phyloP scores from a whole-genome alignment of 1,139 yeast species.

The Scheffersomyces quercinus region DNA sequence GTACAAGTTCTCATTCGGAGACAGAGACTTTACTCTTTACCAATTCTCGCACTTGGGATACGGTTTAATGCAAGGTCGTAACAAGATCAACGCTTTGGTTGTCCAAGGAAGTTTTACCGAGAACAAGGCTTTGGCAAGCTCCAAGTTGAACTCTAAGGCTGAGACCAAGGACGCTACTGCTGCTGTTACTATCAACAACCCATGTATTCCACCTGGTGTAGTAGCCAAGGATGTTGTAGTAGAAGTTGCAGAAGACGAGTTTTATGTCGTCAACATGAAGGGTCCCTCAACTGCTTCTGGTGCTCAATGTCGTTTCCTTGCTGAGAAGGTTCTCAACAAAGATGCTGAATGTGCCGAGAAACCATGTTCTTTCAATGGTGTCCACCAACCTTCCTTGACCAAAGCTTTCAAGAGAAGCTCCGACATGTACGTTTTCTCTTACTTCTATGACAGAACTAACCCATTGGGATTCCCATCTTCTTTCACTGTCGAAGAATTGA shows the following conservation, averaged over 20 bases:
- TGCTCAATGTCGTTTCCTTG: slow-evolving; percentile 81
- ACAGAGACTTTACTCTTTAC: slow-evolving; percentile 76
- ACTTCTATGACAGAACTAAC: slow-evolving; percentile 88
- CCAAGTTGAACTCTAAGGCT: slow-evolving; percentile 35
- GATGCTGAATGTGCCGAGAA: slow-evolving; percentile 69
- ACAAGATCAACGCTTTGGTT: slow-evolving; percentile 68
- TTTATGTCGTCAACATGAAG: slow-evolving; percentile 66
- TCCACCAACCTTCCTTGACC: slow-evolving; percentile 89
- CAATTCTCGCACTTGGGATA: slow-evolving; percentile 95
- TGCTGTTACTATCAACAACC: slow-evolving; percentile 55
- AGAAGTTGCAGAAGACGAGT: slow-evolving; percentile 45
- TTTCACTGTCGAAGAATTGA: slow-evolving; percentile 81
- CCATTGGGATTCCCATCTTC: slow-evolving; percentile 94
- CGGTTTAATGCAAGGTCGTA: slow-evolving; percentile 93
- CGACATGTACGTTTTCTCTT: slow-evolving; percentile 88
- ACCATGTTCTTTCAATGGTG: slow-evolving; percentile 96
- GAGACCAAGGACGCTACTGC: slow-evolving; percentile 43
- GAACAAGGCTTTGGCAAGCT: slow-evolving; percentile 21
- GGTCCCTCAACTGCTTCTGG: slow-evolving; percentile 59
- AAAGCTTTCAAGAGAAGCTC: slow-evolving; percentile 67
- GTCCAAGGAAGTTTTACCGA: slow-evolving; percentile 49
- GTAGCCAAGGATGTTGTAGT: slow-evolving; percentile 57
- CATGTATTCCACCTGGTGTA: slow-evolving; percentile 84
- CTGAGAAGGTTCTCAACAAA: slow-evolving; percentile 82
- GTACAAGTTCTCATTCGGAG: slow-evolving; percentile 77